Evolutionary conservation across 495 filamentous ascomycete species (phyloP).

Genomic region (Barbatosphaeria neglecta): DNA sequence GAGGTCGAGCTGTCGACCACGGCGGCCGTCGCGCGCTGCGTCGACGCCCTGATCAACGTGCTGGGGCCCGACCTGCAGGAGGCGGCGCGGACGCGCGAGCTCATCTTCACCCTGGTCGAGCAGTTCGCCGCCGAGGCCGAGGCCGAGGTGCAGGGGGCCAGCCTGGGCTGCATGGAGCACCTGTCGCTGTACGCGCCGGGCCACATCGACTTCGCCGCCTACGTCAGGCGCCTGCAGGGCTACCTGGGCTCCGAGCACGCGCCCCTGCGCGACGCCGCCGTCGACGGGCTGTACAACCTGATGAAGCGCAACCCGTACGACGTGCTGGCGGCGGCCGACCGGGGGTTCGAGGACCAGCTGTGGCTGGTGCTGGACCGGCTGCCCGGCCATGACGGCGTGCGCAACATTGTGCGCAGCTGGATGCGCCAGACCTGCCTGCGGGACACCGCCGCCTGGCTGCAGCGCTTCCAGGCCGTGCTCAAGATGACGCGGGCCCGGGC

Average conservation of each 20-base stretch:
- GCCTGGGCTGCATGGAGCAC: conserved; percentile 78
- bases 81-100: conserved; percentile 75
- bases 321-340: conserved; percentile 60
- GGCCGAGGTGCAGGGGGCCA: conserved; percentile 59
- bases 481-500: conserved; percentile 67
- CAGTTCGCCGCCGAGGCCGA: conserved; percentile 76
- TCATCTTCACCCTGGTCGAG: conserved; percentile 75
- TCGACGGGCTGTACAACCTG: conserved; percentile 82
- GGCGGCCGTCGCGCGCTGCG: conserved; percentile 70
- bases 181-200: conserved; percentile 83
- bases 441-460: conserved; percentile 72
- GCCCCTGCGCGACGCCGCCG: conserved; percentile 63
- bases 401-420: conserved; percentile 82
- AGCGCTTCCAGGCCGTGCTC: conserved; percentile 75
- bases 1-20: conserved; percentile 73
- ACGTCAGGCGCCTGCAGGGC: conserved; percentile 70
- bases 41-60: conserved; percentile 94
- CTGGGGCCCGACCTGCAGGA: conserved; percentile 93
- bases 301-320: conserved; percentile 84
- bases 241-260: conserved; percentile 57
- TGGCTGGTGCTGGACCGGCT: conserved; percentile 76
- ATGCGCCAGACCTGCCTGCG: conserved; percentile 70
- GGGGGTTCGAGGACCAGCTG: conserved; percentile 76
- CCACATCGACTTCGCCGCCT: conserved; percentile 68
- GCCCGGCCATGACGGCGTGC: conserved; percentile 63